Conservation (phyloP, 495 filamentous ascomycete species). For the Eremomyces bilateralis region DNA sequence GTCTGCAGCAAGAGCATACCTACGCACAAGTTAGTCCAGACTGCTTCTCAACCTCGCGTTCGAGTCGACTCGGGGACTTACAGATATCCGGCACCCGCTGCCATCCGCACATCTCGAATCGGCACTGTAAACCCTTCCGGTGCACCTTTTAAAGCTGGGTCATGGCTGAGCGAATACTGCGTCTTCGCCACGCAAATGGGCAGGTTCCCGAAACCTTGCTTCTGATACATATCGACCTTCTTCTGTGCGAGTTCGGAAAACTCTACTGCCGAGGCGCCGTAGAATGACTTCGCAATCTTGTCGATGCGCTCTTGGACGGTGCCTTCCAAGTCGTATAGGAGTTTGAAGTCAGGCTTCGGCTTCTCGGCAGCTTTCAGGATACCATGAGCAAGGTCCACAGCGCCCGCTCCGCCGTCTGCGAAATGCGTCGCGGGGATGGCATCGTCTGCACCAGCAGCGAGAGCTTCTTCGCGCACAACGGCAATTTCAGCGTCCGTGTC, state of each 20-base stretch:
- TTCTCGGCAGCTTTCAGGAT: conserved; percentile 67
- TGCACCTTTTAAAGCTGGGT: conserved; percentile 86
- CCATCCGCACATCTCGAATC: conserved; percentile 82
- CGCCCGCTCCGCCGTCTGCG: conserved; percentile 86
- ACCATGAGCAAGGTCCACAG: conserved; percentile 69
- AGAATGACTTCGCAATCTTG: conserved; percentile 78
- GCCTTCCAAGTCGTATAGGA: conserved; percentile 64
- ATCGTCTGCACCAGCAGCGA: conserved; percentile 82
- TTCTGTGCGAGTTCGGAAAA: conserved; percentile 86
- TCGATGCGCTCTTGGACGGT: conserved; percentile 79
- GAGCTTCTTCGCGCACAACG: conserved; percentile 69
- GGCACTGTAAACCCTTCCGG: conserved; percentile 90
- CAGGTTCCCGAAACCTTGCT: conserved; percentile 76
- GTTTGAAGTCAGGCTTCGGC: conserved; percentile 62
- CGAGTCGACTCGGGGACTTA: conserved; percentile 22
- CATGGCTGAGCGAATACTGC: conserved; percentile 90
- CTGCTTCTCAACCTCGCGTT: conserved; percentile 1
- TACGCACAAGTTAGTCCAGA: conserved; percentile 15
- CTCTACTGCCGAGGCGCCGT: conserved; percentile 75
- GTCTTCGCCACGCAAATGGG: conserved; percentile 97
- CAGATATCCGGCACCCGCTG: conserved; percentile 82
- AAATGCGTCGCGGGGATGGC: conserved; percentile 91
- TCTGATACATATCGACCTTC: conserved; percentile 86
- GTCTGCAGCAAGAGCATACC: conserved; percentile 85
- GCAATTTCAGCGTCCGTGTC: conserved; percentile 87